Evolutionary conservation across 352 stramenopile genomes (phyloP).

Genomic region (Paralagenidium karlingii): DNA sequence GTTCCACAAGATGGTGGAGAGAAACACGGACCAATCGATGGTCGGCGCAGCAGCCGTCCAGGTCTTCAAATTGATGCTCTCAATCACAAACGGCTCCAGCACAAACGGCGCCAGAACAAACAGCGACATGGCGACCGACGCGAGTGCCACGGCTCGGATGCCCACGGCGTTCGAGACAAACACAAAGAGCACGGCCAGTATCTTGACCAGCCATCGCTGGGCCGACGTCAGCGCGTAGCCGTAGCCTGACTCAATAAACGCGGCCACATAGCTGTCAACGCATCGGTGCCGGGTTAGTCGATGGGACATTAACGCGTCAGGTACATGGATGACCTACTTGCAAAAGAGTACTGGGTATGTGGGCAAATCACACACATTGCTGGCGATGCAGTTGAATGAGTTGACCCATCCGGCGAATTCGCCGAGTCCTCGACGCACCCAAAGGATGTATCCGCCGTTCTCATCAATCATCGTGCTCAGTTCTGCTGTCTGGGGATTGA

Average conservation of each 20-base stretch:
- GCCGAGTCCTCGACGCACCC: conserved; percentile 64
- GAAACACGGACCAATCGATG: conserved; percentile 78
- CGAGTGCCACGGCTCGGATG: conserved; percentile 61
- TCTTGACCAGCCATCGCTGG: conserved; percentile 66
- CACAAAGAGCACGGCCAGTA: conserved; percentile 46
- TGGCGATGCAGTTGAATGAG: conserved; percentile 74
- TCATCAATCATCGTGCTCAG: conserved; percentile 77
- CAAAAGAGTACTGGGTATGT: conserved; percentile 78
- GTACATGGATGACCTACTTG: too few species aligned
- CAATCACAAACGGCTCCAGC: conserved; percentile 55
- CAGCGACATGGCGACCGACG: conserved; percentile 69
- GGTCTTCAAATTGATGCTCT: conserved; percentile 62
- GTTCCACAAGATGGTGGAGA: conserved; percentile 79
- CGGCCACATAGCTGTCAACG: conserved; percentile 76
- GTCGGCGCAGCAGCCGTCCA: conserved; percentile 51
- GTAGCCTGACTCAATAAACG: conserved; percentile 57
- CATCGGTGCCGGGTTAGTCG: too few species aligned
- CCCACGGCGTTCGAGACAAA: conserved; percentile 58
- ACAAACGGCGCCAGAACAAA: conserved; percentile 74
- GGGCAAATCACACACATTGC: conserved; percentile 74
- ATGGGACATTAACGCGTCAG: too few species aligned
- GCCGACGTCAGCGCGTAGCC: conserved; percentile 27
- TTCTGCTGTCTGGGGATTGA: too few species aligned
- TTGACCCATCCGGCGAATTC: conserved; percentile 76
- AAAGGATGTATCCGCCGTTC: conserved; percentile 78